Evolutionary conservation across 371 early-diverging fungal genomes (phyloP).

Genomic region (Mucor sp.): DNA sequence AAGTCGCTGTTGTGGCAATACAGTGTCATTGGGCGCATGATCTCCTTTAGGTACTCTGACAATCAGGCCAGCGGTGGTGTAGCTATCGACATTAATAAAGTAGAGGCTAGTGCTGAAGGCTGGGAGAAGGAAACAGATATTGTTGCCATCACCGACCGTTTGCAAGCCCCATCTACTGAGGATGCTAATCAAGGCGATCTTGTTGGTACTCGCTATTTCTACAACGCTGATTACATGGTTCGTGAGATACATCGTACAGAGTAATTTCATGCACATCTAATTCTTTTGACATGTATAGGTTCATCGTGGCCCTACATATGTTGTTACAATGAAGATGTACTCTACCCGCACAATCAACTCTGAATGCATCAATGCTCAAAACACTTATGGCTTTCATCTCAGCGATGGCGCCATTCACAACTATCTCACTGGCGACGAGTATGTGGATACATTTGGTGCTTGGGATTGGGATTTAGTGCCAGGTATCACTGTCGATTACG

Average conservation of each 20-base stretch:
- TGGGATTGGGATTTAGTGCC: constrained; percentile 40
- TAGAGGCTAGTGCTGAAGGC: constrained; percentile 16
- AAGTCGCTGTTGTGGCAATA: constrained; percentile 33
- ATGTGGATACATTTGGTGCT: constrained; percentile 28
- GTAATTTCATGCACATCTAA: background rate
- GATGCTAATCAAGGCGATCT: constrained; percentile 37
- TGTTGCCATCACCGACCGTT: constrained; percentile 13
- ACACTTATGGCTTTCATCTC: constrained; percentile 29
- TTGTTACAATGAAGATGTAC: constrained; percentile 40
- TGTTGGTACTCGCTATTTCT: constrained; percentile 35
- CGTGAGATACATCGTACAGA: background rate
- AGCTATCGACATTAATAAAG: constrained; percentile 16
- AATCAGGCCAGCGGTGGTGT: constrained; percentile 27
- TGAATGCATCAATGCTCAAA: constrained; percentile 37
- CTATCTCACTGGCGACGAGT: constrained; percentile 37
- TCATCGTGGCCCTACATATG: constrained; percentile 29
- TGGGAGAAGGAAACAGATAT: constrained; percentile 14
- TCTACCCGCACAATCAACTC: constrained; percentile 35
- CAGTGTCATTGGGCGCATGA: constrained; percentile 36
- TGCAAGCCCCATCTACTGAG: constrained; percentile 2
- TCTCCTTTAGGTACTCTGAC: constrained; percentile 27
- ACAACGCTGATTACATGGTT: constrained; percentile 38
- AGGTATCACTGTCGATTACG: constrained; percentile 28
- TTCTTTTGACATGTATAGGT: constrained; percentile 6
- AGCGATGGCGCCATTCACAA: constrained; percentile 35